phyloP scores from a whole-genome alignment of 192 early-diverging fungal genomes.

The Podila epigama region DNA sequence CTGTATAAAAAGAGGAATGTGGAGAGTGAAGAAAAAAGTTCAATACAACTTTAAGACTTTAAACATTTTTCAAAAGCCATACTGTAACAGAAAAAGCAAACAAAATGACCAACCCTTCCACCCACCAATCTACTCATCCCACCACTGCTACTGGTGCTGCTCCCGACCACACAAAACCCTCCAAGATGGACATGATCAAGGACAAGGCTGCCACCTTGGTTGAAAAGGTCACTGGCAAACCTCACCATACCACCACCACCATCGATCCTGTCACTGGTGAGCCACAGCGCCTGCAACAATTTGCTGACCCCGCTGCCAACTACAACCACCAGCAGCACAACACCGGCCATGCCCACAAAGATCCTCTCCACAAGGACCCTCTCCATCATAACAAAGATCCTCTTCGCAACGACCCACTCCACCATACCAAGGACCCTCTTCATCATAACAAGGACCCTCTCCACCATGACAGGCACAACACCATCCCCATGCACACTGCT shows the following conservation, averaged over 20 bases:
- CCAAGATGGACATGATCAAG: slow-evolving; percentile 24
- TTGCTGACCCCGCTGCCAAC: background rate
- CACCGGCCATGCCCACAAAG: no score
- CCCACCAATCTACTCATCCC: background rate
- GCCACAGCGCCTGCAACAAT: background rate
- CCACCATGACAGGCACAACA: background rate
- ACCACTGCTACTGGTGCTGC: slow-evolving; percentile 10
- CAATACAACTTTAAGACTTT: background rate
- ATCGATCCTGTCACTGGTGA: background rate
- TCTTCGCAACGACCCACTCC: no score
- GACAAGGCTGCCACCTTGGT: slow-evolving; percentile 27
- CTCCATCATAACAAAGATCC: no score
- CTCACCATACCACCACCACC: slow-evolving; percentile 6
- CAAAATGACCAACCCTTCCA: slow-evolving; percentile 16
- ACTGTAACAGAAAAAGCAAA: background rate
- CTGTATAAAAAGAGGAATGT: background rate
- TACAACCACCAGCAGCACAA: background rate
- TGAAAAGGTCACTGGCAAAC: slow-evolving; percentile 21
- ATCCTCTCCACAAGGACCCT: no score
- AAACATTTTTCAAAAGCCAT: background rate
- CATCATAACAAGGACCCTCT: background rate
- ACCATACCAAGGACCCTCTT: background rate
- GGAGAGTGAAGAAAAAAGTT: background rate
- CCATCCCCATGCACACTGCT: slow-evolving; percentile 16
- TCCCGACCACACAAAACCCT: slow-evolving; percentile 14